These are phyloP conservation scores for Penicillium sp. DNA, from an alignment of 2,329 filamentous ascomycete species.

Conservation along the genomic window DNA sequence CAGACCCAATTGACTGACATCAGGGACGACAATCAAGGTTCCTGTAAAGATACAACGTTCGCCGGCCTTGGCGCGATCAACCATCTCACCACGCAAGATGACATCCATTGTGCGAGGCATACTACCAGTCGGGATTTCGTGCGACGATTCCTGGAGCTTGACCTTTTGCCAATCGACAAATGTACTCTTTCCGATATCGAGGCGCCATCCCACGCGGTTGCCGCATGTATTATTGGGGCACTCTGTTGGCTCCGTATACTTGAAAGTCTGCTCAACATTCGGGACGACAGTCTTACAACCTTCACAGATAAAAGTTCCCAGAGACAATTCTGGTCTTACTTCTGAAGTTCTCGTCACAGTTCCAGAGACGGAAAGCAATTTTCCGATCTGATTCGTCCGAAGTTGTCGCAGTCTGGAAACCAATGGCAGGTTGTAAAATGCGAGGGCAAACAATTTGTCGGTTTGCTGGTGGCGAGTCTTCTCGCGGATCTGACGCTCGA, in stretches of 20 bases:
- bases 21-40: constrained; percentile 91
- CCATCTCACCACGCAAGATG: constrained; percentile 93
- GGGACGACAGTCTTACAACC: constrained; percentile 78
- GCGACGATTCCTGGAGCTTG: constrained; percentile 95
- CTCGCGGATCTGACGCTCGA: constrained; percentile 54
- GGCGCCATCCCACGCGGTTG: constrained; percentile 87
- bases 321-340: constrained; percentile 86
- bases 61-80: constrained; percentile 93
- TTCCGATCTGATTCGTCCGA: constrained; percentile 85
- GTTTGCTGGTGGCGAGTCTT: constrained; percentile 91
- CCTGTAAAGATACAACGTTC: constrained; percentile 99
- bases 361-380: constrained; percentile 90
- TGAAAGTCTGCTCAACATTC: constrained; percentile 95
- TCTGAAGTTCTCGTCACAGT: constrained; percentile 97
- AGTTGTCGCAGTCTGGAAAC: constrained; percentile 82
- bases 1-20: constrained; percentile 90
- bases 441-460: constrained; percentile 89
- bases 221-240: constrained; percentile 85
- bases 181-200: constrained; percentile 96
- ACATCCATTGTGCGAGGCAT: constrained; percentile 99
- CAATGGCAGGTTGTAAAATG: constrained; percentile 88
- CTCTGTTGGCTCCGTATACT: constrained; percentile 94
- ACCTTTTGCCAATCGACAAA: constrained; percentile 99
- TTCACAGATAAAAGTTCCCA: constrained; percentile 91
- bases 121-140: constrained; percentile 95